Evolutionary conservation across 345 rosid genomes (phyloP).

Genomic region (Rhizophora mangle): DNA sequence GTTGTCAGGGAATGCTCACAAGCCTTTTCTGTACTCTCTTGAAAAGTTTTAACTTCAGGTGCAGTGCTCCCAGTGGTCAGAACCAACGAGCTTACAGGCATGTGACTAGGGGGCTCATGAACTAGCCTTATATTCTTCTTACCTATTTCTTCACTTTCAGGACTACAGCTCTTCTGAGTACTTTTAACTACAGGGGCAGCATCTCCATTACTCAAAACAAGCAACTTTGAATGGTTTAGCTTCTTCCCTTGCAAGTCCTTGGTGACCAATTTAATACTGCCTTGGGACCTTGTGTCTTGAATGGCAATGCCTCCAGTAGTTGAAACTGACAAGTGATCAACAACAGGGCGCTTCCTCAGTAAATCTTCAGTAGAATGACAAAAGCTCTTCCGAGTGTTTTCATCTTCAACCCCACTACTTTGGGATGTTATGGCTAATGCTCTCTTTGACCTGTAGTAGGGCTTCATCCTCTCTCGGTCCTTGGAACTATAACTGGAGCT

Average conservation of each 20-base stretch:
- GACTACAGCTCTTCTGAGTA: too few relatives aligned
- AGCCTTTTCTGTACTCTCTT: conserved; percentile 3
- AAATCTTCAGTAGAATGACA: not conserved
- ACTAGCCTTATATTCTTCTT: too few relatives aligned
- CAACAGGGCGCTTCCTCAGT: not conserved
- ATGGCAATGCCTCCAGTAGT: not conserved
- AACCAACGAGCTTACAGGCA: not conserved
- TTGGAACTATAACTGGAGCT: not conserved
- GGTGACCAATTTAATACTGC: not conserved
- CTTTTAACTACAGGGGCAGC: too few relatives aligned
- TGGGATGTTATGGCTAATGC: not conserved
- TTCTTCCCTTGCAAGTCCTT: not conserved
- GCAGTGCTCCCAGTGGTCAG: not conserved
- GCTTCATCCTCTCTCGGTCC: not conserved
- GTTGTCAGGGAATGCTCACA: conserved; percentile 10
- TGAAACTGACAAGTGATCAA: not conserved
- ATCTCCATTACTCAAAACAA: too few relatives aligned
- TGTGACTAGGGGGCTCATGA: not conserved
- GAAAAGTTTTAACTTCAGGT: conserved; percentile 6
- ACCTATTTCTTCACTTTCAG: too few relatives aligned
- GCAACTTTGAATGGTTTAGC: not conserved
- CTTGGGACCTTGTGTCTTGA: not conserved
- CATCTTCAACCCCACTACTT: not conserved
- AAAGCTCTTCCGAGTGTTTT: not conserved
- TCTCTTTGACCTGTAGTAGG: not conserved